phyloP scores from a whole-genome alignment of 805 yeast genomes.

The Blastobotrys chiropterorum region DNA sequence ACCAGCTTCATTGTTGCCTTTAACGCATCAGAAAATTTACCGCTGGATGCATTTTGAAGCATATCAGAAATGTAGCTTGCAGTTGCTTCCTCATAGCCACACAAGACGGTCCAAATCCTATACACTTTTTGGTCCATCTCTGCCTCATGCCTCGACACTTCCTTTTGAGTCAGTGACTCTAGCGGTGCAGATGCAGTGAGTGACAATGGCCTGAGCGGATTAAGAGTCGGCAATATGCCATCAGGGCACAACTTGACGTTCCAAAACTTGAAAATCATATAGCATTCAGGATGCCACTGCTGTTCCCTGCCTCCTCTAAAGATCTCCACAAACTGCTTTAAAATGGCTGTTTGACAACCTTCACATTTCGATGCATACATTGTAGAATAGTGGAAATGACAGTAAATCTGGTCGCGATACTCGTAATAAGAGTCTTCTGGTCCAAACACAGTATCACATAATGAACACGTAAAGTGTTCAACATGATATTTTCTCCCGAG shows the following conservation, averaged over 20 bases:
- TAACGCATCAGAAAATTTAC: conserved; percentile 62
- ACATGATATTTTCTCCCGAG: conserved; percentile 87
- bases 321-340: conserved; percentile 90
- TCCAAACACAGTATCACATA: conserved; percentile 81
- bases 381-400: conserved; percentile 89
- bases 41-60: conserved; percentile 76
- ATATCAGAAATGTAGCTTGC: conserved; percentile 88
- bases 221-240: conserved; percentile 10
- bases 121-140: conserved; percentile 54
- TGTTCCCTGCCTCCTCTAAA: conserved; percentile 86
- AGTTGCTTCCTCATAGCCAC: conserved; percentile 83
- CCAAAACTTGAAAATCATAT: conserved; percentile 97
- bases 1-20: conserved; percentile 66
- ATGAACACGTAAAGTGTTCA: conserved; percentile 89
- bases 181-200: conserved; percentile 10
- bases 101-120: conserved; percentile 78
- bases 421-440: conserved; percentile 90
- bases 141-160: conserved; percentile 41
- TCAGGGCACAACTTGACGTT: conserved; percentile 60
- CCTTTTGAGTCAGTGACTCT: conserved; percentile 12
- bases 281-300: conserved; percentile 99
- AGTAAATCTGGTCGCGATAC: conserved; percentile 72
- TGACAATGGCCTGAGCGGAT: conserved; percentile 16
- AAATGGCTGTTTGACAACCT: conserved; percentile 86
- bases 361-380: conserved; percentile 83